A percentile compares a stretch with the other conserved stretches of the same genome.
Evolutionary conservation across 257 asterid species (phyloP).

Genomic region (Solanum rostratum): DNA sequence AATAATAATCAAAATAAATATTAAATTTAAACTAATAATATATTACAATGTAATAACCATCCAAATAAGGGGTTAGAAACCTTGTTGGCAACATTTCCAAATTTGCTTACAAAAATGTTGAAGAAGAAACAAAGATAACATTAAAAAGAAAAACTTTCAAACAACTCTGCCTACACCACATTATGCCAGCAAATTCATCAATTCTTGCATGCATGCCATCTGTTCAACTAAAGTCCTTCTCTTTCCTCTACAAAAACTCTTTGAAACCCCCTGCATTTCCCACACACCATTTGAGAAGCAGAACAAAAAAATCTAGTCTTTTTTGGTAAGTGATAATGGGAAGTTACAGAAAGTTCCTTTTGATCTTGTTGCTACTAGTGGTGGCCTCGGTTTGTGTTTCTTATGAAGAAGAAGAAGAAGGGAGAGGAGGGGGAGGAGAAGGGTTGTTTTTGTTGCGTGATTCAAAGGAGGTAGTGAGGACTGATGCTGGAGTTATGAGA

Average conservation of each 20-base stretch:
- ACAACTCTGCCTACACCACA: slow-evolving; percentile 19
- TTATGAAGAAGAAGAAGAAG: slow-evolving; percentile 1
- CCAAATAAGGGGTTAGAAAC: background rate
- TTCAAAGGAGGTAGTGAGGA: slow-evolving; percentile 35
- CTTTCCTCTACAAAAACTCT: slow-evolving; percentile 24
- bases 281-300: background rate
- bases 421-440: slow-evolving; percentile 9
- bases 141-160: background rate
- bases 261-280: background rate
- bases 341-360: background rate
- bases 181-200: slow-evolving; percentile 30
- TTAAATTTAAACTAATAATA: no score
- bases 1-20: no score
- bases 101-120: background rate
- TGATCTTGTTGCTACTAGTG: slow-evolving; percentile 11
- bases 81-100: background rate
- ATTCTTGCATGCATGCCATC: slow-evolving; percentile 57
- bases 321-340: background rate
- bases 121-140: background rate
- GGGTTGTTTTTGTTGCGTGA: slow-evolving; percentile 47
- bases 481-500: slow-evolving; percentile 66
- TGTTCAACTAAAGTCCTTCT: slow-evolving; percentile 11
- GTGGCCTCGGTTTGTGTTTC: slow-evolving; percentile 1
- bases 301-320: background rate
- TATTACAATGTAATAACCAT: no score